A percentile compares a stretch with the other conserved stretches of the same genome.
Conservation (phyloP, 2,329 filamentous ascomycete genomes). For the Exserohilum rostratum region DNA sequence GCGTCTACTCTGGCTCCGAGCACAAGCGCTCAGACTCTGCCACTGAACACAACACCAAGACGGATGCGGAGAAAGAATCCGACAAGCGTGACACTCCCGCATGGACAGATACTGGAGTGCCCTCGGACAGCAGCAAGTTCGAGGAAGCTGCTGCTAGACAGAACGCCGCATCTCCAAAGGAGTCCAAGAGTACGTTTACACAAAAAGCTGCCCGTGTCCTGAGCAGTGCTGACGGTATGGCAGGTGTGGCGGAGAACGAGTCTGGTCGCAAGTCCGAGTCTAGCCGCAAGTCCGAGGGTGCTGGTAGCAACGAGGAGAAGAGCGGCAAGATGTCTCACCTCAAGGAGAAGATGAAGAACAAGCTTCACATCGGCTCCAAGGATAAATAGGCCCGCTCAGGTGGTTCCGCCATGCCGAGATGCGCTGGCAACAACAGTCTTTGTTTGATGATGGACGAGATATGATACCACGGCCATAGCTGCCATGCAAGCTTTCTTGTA, state of each 20-base stretch:
- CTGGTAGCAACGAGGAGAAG: slow-evolving; percentile 26
- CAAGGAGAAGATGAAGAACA: slow-evolving; percentile 71
- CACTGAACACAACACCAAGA: slow-evolving; percentile 18
- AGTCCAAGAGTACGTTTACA: slow-evolving; percentile 47
- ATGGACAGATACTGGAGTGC: slow-evolving; percentile 61
- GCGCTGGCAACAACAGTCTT: background rate
- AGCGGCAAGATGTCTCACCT: slow-evolving; percentile 58
- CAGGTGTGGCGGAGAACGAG: slow-evolving; percentile 62
- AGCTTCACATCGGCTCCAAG: slow-evolving; percentile 61
- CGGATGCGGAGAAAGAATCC: slow-evolving; percentile 26
- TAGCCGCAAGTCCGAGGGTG: slow-evolving; percentile 46
- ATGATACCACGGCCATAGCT: slow-evolving; percentile 32
- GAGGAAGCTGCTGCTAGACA: slow-evolving; percentile 68
- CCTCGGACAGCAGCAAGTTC: slow-evolving; percentile 58
- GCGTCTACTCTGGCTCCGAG: slow-evolving; percentile 10
- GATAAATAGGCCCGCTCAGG: slow-evolving; percentile 26
- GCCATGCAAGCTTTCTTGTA: slow-evolving; percentile 9
- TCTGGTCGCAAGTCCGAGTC: slow-evolving; percentile 54
- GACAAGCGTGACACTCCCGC: slow-evolving; percentile 45
- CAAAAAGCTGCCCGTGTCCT: slow-evolving; percentile 20
- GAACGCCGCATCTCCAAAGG: slow-evolving; percentile 49
- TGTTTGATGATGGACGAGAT: slow-evolving; percentile 16
- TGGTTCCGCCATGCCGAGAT: background rate
- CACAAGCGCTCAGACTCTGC: slow-evolving; percentile 24
- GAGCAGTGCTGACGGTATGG: slow-evolving; percentile 42